A percentile compares a stretch with the other conserved stretches of the same genome.
These are phyloP conservation scores for Brassica napus DNA, from an alignment of 345 rosid species.

Conservation along the genomic window Da-Ae NC_063439.1:6166501-6167000, in stretches of 20 bases:
- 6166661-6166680: conserved; percentile 62
- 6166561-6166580: conserved; percentile 61
- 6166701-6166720: conserved; percentile 60
- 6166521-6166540: conserved; percentile 51
- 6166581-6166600: conserved; percentile 68
- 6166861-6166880: conserved; percentile 70
- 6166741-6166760: conserved; percentile 45
- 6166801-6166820: neutral
- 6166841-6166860: conserved; percentile 43
- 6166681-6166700: conserved; percentile 61
- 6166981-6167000: conserved; percentile 63
- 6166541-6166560: conserved; percentile 61
- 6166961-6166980: conserved; percentile 62
- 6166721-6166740: conserved; percentile 63
- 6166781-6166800: conserved; percentile 51
- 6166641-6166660: conserved; percentile 66
- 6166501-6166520: conserved; percentile 35
- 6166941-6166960: conserved; percentile 64
- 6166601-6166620: conserved; percentile 57
- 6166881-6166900: conserved; percentile 61
- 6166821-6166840: neutral
- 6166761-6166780: conserved; percentile 62
- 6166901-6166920: conserved; percentile 55
- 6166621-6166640: conserved; percentile 52
- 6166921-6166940: conserved; percentile 52